phyloP scores from a whole-genome alignment of 2,329 filamentous ascomycete genomes.

The Pseudogymnoascus sp. region DNA sequence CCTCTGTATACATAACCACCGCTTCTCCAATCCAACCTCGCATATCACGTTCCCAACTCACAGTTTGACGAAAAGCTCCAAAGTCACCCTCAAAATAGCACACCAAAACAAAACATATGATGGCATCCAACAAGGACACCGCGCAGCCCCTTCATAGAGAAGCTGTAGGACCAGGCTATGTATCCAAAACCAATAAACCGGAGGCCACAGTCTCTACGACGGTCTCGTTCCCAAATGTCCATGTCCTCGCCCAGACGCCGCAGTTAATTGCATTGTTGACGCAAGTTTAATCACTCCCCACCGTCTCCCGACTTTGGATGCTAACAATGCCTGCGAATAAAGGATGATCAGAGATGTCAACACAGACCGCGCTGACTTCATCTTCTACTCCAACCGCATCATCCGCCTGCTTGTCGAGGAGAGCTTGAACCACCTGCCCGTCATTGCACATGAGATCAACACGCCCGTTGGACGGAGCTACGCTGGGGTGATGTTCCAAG shows the following conservation, averaged over 20 bases:
- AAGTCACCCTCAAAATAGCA: neutral
- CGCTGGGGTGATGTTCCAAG: conserved; percentile 87
- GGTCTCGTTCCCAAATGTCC: conserved; percentile 77
- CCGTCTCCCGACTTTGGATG: neutral
- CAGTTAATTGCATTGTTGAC: conserved; percentile 96
- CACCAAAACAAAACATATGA: neutral
- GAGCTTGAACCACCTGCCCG: conserved; percentile 90
- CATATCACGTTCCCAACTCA: neutral
- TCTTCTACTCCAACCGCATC: conserved; percentile 98
- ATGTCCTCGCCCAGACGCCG: conserved; percentile 83
- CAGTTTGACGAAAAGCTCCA: too few species aligned
- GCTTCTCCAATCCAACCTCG: neutral
- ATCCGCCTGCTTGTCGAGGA: conserved; percentile 95
- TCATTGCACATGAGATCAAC: conserved; percentile 78
- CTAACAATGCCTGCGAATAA: conserved; percentile 14
- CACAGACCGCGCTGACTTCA: conserved; percentile 90
- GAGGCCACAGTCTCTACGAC: conserved; percentile 81
- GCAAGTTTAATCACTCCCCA: conserved; percentile 53
- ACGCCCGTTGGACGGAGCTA: conserved; percentile 87
- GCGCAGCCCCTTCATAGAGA: conserved; percentile 30
- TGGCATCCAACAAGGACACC: conserved; percentile 2
- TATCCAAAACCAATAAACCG: conserved; percentile 68
- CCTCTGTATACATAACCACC: neutral
- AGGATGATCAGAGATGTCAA: conserved; percentile 93
- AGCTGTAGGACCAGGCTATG: conserved; percentile 74